Percentiles rank a stretch among this genome's conserved stretches.
Evolutionary conservation across 371 early-diverging fungal genomes (phyloP).

Genomic region (Lichtheimia hyalospora): DNA sequence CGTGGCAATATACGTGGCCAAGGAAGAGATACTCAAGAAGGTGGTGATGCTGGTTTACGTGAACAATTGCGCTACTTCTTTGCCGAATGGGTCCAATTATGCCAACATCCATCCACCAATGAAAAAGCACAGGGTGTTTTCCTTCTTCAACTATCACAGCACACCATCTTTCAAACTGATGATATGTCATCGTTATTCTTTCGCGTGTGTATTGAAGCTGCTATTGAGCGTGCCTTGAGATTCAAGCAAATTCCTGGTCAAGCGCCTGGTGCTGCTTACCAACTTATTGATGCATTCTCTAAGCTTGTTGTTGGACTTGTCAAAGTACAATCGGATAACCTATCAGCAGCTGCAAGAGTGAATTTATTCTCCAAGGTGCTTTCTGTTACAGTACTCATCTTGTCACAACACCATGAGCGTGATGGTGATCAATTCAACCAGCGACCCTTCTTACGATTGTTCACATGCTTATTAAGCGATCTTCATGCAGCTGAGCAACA

Average conservation of each 20-base stretch:
- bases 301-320: constrained; percentile 70
- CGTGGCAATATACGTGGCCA: constrained; percentile 10
- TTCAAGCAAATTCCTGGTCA: constrained; percentile 52
- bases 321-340: constrained; percentile 22
- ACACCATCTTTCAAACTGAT: constrained; percentile 74
- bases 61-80: constrained; percentile 74
- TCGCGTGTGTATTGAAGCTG: constrained; percentile 83
- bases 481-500: constrained; percentile 73
- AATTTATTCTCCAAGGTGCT: constrained; percentile 73
- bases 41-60: constrained; percentile 47
- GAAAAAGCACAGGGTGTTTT: constrained; percentile 72
- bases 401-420: constrained; percentile 84
- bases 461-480: constrained; percentile 84
- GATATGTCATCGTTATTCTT: constrained; percentile 84
- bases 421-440: constrained; percentile 84
- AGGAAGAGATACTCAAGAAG: constrained; percentile 27
- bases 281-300: constrained; percentile 83
- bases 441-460: constrained; percentile 88
- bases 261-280: constrained; percentile 58
- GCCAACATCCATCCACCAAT: constrained; percentile 78
- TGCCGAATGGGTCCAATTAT: constrained; percentile 88
- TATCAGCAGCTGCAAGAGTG: constrained; percentile 11
- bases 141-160: constrained; percentile 74
- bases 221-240: constrained; percentile 74
- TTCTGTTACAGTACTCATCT: constrained; percentile 79